Evolutionary conservation across 257 asterid species (phyloP).

Genomic region (Primulina tabacum): DNA sequence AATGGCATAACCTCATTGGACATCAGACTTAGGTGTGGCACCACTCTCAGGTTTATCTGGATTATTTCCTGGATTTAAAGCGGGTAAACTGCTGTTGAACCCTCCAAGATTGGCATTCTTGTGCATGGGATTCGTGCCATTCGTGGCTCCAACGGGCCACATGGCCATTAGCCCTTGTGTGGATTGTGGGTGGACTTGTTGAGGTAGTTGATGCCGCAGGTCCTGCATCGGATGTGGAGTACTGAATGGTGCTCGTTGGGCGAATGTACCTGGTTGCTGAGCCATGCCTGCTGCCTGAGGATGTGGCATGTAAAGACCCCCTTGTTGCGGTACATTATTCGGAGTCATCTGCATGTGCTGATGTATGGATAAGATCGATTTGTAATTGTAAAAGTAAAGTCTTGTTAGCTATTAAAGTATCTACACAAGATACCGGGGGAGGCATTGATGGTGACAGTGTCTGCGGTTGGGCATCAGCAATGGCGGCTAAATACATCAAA

Average conservation of each 20-base stretch:
- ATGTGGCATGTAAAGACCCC: conserved; percentile 76
- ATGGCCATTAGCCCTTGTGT: conserved; percentile 42
- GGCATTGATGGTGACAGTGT: conserved; percentile 70
- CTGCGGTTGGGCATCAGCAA: conserved; percentile 94
- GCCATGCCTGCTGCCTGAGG: conserved; percentile 67
- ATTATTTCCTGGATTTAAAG: conserved; percentile 41
- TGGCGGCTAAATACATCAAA: conserved; percentile 94
- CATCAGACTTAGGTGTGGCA: conserved; percentile 35
- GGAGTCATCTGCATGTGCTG: conserved; percentile 56
- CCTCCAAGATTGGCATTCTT: conserved; percentile 40
- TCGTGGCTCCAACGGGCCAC: conserved; percentile 49
- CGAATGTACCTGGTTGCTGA: conserved; percentile 63
- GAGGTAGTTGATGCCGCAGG: conserved; percentile 47
- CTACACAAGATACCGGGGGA: conserved; percentile 45
- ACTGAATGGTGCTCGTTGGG: conserved; percentile 50
- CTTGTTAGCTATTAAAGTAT: neutral
- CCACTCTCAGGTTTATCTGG: conserved; percentile 44
- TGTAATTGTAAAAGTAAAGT: neutral
- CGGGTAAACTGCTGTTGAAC: conserved; percentile 36
- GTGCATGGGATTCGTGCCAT: conserved; percentile 40
- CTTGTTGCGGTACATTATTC: conserved; percentile 69
- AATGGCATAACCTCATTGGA: conserved; percentile 35
- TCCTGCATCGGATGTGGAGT: conserved; percentile 53
- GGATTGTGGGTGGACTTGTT: conserved; percentile 38
- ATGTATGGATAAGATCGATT: conserved; percentile 14